phyloP scores from a whole-genome alignment of 495 filamentous ascomycete genomes.

The Pseudotulostoma volvatum region DNA sequence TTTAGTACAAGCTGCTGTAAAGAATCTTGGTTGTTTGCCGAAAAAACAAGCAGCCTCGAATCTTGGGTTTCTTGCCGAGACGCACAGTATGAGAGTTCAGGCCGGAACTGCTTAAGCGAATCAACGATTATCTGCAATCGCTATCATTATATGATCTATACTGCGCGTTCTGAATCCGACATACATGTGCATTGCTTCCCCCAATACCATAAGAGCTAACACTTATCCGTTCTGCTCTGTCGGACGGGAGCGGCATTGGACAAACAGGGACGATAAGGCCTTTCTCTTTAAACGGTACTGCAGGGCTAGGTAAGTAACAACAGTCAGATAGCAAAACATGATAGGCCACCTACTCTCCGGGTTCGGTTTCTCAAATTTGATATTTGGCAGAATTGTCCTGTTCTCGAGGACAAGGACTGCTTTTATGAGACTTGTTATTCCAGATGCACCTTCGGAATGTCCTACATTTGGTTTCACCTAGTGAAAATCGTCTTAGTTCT shows the following conservation, averaged over 20 bases:
- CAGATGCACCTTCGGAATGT: constrained; percentile 14
- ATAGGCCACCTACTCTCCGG: constrained; percentile 7
- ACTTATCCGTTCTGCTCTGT: constrained; percentile 7
- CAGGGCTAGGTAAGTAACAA: background rate
- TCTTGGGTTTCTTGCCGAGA: background rate
- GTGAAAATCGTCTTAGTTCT: too few species aligned
- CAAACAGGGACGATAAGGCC: constrained; percentile 9
- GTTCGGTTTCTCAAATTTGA: constrained; percentile 15
- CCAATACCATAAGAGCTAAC: constrained; percentile 23
- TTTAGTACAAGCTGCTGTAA: background rate
- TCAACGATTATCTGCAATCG: too few species aligned
- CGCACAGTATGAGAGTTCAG: constrained; percentile 1
- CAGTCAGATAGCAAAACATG: background rate
- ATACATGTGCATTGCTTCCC: constrained; percentile 15
- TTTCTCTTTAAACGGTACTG: background rate
- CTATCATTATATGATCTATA: too few species aligned
- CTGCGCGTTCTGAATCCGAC: too few species aligned
- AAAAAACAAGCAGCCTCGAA: constrained; percentile 4
- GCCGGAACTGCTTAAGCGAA: too few species aligned
- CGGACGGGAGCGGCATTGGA: background rate
- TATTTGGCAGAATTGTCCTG: constrained; percentile 14
- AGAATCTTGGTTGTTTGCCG: constrained; percentile 2
- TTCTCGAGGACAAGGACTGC: constrained; percentile 18
- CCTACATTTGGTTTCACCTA: constrained; percentile 12
- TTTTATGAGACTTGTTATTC: constrained; percentile 22